Percentiles rank a stretch among this genome's conserved stretches.
phyloP scores from a whole-genome alignment of 805 yeast species.

The Teunomyces stri region DNA sequence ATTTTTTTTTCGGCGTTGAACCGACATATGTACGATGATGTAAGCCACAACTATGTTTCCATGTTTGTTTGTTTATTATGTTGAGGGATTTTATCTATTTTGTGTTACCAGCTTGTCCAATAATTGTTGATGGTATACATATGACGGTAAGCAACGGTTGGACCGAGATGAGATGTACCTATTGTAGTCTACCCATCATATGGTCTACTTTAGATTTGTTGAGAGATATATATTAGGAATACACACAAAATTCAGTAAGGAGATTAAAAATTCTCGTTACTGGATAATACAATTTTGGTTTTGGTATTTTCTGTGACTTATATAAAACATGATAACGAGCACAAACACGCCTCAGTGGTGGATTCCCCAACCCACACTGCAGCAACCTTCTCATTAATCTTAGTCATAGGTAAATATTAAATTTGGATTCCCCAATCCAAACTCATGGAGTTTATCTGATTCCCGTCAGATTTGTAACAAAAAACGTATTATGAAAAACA shows the following conservation, averaged over 20 bases:
- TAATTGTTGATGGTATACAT: neutral
- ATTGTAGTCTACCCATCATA: neutral
- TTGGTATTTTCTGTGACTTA: slow-evolving; percentile 1
- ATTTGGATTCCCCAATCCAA: slow-evolving; percentile 11
- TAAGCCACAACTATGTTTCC: neutral
- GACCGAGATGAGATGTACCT: neutral
- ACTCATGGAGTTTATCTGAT: slow-evolving; percentile 10
- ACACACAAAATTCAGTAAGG: slow-evolving; percentile 1
- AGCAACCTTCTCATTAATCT: slow-evolving; percentile 2
- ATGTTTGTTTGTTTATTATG: slow-evolving; percentile 1
- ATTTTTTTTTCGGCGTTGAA: too few relatives aligned
- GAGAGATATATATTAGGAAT: slow-evolving; percentile 3
- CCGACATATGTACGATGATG: neutral
- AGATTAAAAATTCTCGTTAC: neutral
- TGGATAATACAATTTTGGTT: neutral
- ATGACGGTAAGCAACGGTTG: neutral
- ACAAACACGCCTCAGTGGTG: neutral
- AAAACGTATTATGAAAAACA: slow-evolving; percentile 8
- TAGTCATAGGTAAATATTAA: slow-evolving; percentile 2
- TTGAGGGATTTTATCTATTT: slow-evolving; percentile 2
- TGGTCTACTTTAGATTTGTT: neutral
- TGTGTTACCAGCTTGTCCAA: neutral
- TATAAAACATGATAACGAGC: slow-evolving; percentile 3
- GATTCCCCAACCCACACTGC: slow-evolving; percentile 2
- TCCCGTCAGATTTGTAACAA: slow-evolving; percentile 14